Conservation (phyloP, 1,284 basidiomycete genomes). For the Ceratobasidium sp. region DNA sequence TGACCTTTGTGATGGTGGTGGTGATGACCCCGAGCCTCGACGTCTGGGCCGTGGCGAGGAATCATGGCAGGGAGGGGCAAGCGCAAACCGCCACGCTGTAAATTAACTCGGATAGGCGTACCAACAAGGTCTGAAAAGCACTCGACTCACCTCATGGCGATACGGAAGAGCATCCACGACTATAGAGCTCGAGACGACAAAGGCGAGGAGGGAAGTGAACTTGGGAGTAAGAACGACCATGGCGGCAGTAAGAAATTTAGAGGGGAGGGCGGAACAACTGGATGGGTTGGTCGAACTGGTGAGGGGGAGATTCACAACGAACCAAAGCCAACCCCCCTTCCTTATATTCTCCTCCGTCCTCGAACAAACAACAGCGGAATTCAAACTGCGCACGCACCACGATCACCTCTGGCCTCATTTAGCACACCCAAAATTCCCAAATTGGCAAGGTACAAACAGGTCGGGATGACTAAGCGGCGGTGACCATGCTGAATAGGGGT, state of each 20-base stretch:
- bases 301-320: constrained; percentile 21
- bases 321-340: not conserved
- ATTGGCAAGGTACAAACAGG: constrained; percentile 3
- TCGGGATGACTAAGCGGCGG: constrained; percentile 7
- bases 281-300: not conserved
- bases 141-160: constrained; percentile 12
- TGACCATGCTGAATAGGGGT: not conserved
- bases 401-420: constrained; percentile 6
- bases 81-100: not conserved
- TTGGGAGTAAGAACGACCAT: constrained; percentile 38
- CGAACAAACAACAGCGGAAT: not conserved
- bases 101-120: not conserved
- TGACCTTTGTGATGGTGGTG: constrained; percentile 18
- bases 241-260: not conserved
- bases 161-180: constrained; percentile 30
- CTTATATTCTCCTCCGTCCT: not conserved
- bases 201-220: constrained; percentile 37
- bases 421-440: not conserved
- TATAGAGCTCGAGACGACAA: constrained; percentile 24
- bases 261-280: not conserved
- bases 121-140: not conserved
- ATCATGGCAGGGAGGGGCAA: constrained; percentile 33
- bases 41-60: not conserved
- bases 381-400: not conserved
- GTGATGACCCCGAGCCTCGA: constrained; percentile 8